Conservation (phyloP, 352 stramenopile species). For the Phytophthora niederhauseri region DNA sequence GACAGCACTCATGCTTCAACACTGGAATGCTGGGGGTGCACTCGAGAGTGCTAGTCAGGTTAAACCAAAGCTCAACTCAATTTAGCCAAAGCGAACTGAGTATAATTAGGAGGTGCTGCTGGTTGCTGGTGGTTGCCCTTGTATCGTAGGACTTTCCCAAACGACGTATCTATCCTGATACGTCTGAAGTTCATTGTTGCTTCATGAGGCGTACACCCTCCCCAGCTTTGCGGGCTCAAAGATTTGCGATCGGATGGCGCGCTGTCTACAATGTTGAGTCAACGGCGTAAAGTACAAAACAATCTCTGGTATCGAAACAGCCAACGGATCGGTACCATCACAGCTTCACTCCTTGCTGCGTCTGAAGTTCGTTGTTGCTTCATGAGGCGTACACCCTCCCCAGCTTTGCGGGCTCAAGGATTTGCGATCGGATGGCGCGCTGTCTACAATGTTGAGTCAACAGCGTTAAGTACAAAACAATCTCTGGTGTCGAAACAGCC, state of each 20-base stretch:
- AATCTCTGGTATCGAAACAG: not conserved
- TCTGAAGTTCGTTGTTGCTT: not conserved
- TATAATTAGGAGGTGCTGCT: not conserved
- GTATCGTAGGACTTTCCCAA: no score
- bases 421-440: not conserved
- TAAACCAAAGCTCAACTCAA: not conserved
- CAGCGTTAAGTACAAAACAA: not conserved
- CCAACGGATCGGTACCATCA: not conserved
- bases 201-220: not conserved
- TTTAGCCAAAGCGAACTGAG: not conserved
- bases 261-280: not conserved
- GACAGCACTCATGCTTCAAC: constrained; percentile 20
- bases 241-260: not conserved
- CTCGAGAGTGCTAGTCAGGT: not conserved
- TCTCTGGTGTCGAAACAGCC: not conserved
- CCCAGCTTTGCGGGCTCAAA: not conserved
- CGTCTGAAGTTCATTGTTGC: not conserved
- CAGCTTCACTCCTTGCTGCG: not conserved
- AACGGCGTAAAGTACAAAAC: not conserved
- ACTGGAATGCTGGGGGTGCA: not conserved
- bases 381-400: not conserved
- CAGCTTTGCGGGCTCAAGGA: no score
- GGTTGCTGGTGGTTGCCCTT: not conserved
- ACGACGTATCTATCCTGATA: no score
- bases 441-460: not conserved